Percentiles rank a stretch among this genome's conserved stretches.
Conservation (phyloP, 257 asterid genomes). For the Prunella vulgaris region DNA sequence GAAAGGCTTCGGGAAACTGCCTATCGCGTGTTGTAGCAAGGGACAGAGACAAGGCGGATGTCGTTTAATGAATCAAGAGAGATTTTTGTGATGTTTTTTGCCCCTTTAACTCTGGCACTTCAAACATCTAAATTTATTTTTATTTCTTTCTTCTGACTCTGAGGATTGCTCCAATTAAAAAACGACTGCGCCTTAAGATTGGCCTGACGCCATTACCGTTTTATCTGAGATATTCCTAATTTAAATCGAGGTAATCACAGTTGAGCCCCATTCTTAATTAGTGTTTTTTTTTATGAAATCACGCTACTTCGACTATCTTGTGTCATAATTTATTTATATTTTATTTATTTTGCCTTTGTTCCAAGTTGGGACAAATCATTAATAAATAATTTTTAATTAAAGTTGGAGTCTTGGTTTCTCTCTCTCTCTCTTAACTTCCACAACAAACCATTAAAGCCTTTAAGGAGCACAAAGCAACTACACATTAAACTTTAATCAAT, state of each 20-base stretch:
- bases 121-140: background rate
- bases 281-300: conserved; percentile 13
- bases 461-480: background rate
- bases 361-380: background rate
- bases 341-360: background rate
- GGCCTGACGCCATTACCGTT: conserved; percentile 12
- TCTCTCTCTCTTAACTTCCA: background rate
- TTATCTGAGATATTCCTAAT: background rate
- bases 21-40: conserved; percentile 15
- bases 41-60: conserved; percentile 26
- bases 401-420: background rate
- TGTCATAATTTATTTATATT: background rate
- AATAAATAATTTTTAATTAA: too few relatives aligned
- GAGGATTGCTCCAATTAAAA: background rate
- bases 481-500: background rate
- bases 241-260: conserved; percentile 17
- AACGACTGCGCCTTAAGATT: conserved; percentile 10
- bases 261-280: conserved; percentile 19
- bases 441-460: background rate
- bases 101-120: conserved; percentile 30
- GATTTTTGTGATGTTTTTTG: conserved; percentile 3
- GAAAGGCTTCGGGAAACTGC: conserved; percentile 4
- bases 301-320: conserved; percentile 11
- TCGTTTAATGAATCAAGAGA: conserved; percentile 24
- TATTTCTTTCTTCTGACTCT: background rate